Conservation (phyloP, 75 land plant species). For the Azolla pinnata region DNA sequence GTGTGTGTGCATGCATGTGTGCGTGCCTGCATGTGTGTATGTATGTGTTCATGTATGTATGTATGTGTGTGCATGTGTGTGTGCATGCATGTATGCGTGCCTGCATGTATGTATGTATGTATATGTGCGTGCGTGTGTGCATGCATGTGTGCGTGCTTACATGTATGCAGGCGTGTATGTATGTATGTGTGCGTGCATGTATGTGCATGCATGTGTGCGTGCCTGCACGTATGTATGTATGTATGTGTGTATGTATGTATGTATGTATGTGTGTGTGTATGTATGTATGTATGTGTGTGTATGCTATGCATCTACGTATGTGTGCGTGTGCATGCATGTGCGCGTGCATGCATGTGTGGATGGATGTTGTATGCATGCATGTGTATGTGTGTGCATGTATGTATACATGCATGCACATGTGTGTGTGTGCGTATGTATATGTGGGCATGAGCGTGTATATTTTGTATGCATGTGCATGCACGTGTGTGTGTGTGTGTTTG, state of each 20-base stretch:
- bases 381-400: background rate
- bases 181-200: background rate
- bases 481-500: background rate
- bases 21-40: background rate
- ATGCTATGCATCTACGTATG: background rate
- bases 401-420: background rate
- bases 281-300: background rate
- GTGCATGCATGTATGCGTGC: background rate
- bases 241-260: background rate
- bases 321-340: background rate
- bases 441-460: background rate
- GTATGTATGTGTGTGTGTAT: background rate
- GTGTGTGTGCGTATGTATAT: background rate
- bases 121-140: background rate
- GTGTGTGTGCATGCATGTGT: background rate
- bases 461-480: background rate
- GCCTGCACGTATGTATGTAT: background rate
- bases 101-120: background rate
- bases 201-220: background rate
- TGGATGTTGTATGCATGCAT: background rate
- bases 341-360: background rate
- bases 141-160: background rate
- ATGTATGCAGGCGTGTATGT: background rate
- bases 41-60: background rate
- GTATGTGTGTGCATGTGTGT: background rate